Conservation (phyloP, 306 rosid genomes). For the Inga laurina region DNA sequence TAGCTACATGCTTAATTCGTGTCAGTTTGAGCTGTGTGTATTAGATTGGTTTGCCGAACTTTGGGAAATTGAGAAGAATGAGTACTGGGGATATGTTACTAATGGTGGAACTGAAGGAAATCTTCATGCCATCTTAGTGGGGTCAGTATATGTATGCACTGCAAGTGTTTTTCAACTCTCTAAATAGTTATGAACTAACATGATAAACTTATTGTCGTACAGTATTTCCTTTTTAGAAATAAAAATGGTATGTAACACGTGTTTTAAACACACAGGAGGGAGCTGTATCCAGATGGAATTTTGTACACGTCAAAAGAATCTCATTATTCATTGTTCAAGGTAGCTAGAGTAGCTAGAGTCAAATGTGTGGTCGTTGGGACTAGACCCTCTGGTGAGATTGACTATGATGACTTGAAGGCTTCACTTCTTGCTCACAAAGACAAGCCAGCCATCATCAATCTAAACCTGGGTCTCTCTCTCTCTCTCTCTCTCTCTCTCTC, state of each 20-base stretch:
- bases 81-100: constrained; percentile 65
- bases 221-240: no score
- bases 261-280: not conserved
- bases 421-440: not conserved
- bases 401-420: not conserved
- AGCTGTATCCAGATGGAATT: not conserved
- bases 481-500: no score
- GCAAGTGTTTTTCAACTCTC: not conserved
- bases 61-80: constrained; percentile 57
- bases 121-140: constrained; percentile 22
- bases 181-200: no score
- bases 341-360: not conserved
- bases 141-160: not conserved
- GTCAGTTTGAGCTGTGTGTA: constrained; percentile 37
- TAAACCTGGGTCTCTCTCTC: not conserved
- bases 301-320: not conserved
- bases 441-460: not conserved
- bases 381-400: not conserved
- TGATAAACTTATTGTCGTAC: no score
- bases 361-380: not conserved
- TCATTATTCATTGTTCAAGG: not conserved
- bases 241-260: no score
- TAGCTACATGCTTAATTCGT: not conserved
- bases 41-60: constrained; percentile 68
- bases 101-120: constrained; percentile 41